Evolutionary conservation across 768 basidiomycete species (phyloP), one percentile per base, ranked within the genome.

Genomic region (Suillus lakei): DNA sequence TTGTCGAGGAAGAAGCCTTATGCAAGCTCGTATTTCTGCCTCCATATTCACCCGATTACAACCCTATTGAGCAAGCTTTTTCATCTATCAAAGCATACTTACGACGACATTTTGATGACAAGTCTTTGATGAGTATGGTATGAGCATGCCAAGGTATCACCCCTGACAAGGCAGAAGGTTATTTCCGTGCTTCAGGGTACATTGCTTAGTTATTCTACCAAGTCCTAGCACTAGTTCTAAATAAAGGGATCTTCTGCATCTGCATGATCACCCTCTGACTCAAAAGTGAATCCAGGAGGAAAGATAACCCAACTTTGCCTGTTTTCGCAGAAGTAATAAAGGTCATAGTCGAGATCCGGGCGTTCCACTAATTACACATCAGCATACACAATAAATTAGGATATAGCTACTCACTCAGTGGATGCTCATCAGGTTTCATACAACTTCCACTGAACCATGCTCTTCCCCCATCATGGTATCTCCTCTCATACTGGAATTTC

Each of bases 11-110:
- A 36, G 55, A 64, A 48, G 41, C 34, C 30, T 36, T 68, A 0
- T 76, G 70, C 38, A 72, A 69, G 10, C 71, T 65, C 5, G 64
- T 76, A 26, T 77, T 65, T 53, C 62, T 79, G 0, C 74, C 73
- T 0, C 76, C 75, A 36, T 78, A 78, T 50, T 78, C 76, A 1
- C 73, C 75, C 0, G 69, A 78, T 59, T 72, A 66, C 36, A 76
- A 79, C 44, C 78, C 72, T 0, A 78, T 80, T 48, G 73, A 78
- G 60, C 69, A 74, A 53, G 73, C 72, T 2, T 78, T 73, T 39
- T 74, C 71, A 1, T 46, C 62, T 0, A 72, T 76, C 63, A 76
- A 76, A 55, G 48, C 71, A 4, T 56, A 66, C 28, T 60, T 75
- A 9, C 48, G 61, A 21, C 53, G 51, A 12, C 60, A 67, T 39